Percentiles rank a stretch among this genome's conserved stretches.
Conservation (phyloP, 2,329 filamentous ascomycete species). For the Calonectria honghensis region DNA sequence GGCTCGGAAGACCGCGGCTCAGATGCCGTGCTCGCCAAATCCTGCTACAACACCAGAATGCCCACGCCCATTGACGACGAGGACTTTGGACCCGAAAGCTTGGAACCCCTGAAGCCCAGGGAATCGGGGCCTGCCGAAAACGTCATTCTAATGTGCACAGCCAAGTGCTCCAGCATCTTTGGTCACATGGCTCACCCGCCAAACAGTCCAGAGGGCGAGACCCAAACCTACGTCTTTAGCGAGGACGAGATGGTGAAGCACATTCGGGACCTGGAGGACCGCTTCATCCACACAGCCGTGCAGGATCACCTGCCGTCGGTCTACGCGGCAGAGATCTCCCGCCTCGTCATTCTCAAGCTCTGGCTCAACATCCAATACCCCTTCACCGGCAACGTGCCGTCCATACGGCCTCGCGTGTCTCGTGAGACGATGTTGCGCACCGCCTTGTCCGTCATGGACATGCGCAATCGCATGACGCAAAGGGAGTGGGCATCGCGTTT, state of each 20-base stretch:
- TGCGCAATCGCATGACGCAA: slow-evolving; percentile 59
- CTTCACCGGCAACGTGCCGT: slow-evolving; percentile 58
- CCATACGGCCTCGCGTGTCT: slow-evolving; percentile 58
- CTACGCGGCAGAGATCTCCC: slow-evolving; percentile 63
- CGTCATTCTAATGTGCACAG: slow-evolving; percentile 63
- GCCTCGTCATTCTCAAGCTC: slow-evolving; percentile 66
- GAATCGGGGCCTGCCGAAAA: slow-evolving; percentile 62
- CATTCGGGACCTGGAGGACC: slow-evolving; percentile 62
- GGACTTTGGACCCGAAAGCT: slow-evolving; percentile 66
- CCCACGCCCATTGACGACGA: slow-evolving; percentile 74
- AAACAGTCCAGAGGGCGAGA: slow-evolving; percentile 45
- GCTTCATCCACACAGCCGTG: slow-evolving; percentile 62
- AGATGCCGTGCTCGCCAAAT: slow-evolving; percentile 63
- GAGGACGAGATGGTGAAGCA: slow-evolving; percentile 65
- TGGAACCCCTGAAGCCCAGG: slow-evolving; percentile 58
- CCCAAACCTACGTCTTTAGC: slow-evolving; percentile 49
- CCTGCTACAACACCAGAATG: slow-evolving; percentile 67
- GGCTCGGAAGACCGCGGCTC: slow-evolving; percentile 73
- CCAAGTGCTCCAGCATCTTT: slow-evolving; percentile 63
- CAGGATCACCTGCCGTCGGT: slow-evolving; percentile 58
- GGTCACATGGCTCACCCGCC: slow-evolving; percentile 62
- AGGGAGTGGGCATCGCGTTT: slow-evolving; percentile 62
- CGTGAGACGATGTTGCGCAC: slow-evolving; percentile 67
- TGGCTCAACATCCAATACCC: slow-evolving; percentile 69
- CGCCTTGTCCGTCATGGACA: slow-evolving; percentile 68